These are phyloP conservation scores for Infundibulicybe gibba DNA, from an alignment of 768 basidiomycete genomes.

Conservation along the genomic window DNA sequence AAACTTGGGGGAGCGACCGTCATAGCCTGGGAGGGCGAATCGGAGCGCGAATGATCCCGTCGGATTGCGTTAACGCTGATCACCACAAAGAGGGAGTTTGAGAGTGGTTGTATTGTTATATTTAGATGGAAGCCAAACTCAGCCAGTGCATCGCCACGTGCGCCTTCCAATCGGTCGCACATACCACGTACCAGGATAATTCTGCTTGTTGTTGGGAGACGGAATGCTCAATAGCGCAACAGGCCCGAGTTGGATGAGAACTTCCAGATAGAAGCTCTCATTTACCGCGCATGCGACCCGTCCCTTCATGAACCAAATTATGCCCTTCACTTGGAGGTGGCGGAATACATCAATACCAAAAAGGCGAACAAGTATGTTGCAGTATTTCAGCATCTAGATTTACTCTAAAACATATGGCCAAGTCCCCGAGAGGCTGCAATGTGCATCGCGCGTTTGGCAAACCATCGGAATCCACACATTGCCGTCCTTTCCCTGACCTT, in stretches of 20 bases:
- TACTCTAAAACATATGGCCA: conserved; percentile 1
- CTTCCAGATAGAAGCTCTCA: conserved; percentile 68
- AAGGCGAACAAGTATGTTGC: conserved; percentile 88
- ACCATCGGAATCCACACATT: conserved; percentile 91
- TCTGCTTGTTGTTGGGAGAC: too few relatives aligned
- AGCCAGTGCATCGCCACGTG: too few relatives aligned
- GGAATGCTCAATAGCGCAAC: conserved; percentile 50
- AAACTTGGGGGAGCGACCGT: too few relatives aligned
- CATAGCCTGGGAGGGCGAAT: too few relatives aligned
- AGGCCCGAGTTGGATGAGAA: conserved; percentile 45
- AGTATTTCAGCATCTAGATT: background rate
- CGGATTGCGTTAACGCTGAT: too few relatives aligned
- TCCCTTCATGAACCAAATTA: conserved; percentile 87
- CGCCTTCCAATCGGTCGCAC: too few relatives aligned
- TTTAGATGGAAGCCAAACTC: too few relatives aligned
- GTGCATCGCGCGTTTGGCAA: conserved; percentile 77
- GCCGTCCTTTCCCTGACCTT: conserved; percentile 82
- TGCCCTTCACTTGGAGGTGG: conserved; percentile 88
- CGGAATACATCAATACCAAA: conserved; percentile 89
- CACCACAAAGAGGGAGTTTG: too few relatives aligned
- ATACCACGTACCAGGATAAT: too few relatives aligned
- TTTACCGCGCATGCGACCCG: conserved; percentile 85
- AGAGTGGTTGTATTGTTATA: too few relatives aligned
- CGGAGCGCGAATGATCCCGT: too few relatives aligned
- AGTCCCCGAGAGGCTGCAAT: conserved; percentile 93